phyloP scores from a whole-genome alignment of 2,329 filamentous ascomycete species.

The Endoconidiophora polonica region DNA sequence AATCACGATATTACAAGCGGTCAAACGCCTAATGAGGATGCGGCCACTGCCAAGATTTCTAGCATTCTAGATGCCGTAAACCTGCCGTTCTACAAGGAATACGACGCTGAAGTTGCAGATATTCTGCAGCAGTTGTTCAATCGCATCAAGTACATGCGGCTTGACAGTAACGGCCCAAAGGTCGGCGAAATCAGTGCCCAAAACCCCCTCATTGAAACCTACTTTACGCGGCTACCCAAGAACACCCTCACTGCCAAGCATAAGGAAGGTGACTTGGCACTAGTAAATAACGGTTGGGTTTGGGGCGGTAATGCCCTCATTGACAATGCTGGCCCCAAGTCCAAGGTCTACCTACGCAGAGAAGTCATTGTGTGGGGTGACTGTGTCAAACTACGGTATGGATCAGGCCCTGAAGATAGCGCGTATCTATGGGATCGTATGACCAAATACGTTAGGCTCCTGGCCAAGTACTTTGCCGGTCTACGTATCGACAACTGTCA shows the following conservation, averaged over 20 bases:
- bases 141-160: slow-evolving; percentile 79
- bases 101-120: slow-evolving; percentile 64
- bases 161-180: slow-evolving; percentile 86
- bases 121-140: slow-evolving; percentile 88
- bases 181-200: slow-evolving; percentile 59
- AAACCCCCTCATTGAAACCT: slow-evolving; percentile 77
- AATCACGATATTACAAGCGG: slow-evolving; percentile 33
- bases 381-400: slow-evolving; percentile 93
- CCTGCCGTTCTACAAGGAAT: slow-evolving; percentile 78
- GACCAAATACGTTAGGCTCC: slow-evolving; percentile 75
- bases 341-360: slow-evolving; percentile 81
- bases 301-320: slow-evolving; percentile 92
- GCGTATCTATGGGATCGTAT: slow-evolving; percentile 94
- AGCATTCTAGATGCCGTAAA: slow-evolving; percentile 71
- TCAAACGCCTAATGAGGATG: slow-evolving; percentile 29
- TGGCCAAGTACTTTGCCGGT: slow-evolving; percentile 89
- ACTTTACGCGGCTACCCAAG: slow-evolving; percentile 76
- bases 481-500: slow-evolving; percentile 98
- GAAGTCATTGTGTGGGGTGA: slow-evolving; percentile 98
- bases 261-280: slow-evolving; percentile 55
- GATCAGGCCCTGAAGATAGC: slow-evolving; percentile 61
- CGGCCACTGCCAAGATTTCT: slow-evolving; percentile 33
- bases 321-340: slow-evolving; percentile 81
- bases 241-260: slow-evolving; percentile 67
- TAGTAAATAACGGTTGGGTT: slow-evolving; percentile 97